These are phyloP conservation scores for Kazachstania viticola DNA, from an alignment of 805 yeast species.

Conservation along the genomic window DNA sequence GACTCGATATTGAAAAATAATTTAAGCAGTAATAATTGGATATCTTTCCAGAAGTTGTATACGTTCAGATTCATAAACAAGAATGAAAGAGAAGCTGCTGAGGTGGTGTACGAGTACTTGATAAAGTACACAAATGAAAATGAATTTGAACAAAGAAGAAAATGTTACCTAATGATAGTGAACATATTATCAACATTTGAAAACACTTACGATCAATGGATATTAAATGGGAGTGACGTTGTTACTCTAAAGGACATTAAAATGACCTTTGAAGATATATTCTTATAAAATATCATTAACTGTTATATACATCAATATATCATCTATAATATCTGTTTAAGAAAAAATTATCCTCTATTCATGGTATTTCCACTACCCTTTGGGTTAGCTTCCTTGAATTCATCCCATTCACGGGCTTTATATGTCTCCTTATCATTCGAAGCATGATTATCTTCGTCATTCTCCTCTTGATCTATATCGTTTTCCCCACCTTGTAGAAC, in stretches of 20 bases:
- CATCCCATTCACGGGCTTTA: conserved; percentile 84
- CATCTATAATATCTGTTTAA: background rate
- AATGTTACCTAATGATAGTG: conserved; percentile 16
- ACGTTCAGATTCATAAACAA: conserved; percentile 20
- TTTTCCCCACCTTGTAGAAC: conserved; percentile 43
- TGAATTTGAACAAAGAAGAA: conserved; percentile 7
- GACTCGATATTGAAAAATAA: conserved; percentile 14
- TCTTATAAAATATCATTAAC: too few relatives aligned
- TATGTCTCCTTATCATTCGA: conserved; percentile 55
- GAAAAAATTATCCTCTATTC: conserved; percentile 36
- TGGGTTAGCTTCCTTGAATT: conserved; percentile 74
- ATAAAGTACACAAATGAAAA: conserved; percentile 1
- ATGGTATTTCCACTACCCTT: conserved; percentile 86
- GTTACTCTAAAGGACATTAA: conserved; percentile 20
- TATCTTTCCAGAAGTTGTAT: conserved; percentile 14
- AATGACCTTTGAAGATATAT: too few relatives aligned
- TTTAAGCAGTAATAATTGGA: conserved; percentile 12
- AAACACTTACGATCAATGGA: conserved; percentile 20
- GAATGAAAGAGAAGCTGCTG: conserved; percentile 24
- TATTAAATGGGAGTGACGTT: conserved; percentile 18
- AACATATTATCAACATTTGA: conserved; percentile 21
- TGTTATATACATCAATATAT: too few relatives aligned
- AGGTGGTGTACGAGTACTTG: conserved; percentile 16
- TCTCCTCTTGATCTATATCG: conserved; percentile 30
- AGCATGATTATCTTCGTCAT: conserved; percentile 50